Percentiles rank a stretch among this genome's conserved stretches.
phyloP scores from a whole-genome alignment of 345 rosid genomes.

The Rhizophora mangle region DNA sequence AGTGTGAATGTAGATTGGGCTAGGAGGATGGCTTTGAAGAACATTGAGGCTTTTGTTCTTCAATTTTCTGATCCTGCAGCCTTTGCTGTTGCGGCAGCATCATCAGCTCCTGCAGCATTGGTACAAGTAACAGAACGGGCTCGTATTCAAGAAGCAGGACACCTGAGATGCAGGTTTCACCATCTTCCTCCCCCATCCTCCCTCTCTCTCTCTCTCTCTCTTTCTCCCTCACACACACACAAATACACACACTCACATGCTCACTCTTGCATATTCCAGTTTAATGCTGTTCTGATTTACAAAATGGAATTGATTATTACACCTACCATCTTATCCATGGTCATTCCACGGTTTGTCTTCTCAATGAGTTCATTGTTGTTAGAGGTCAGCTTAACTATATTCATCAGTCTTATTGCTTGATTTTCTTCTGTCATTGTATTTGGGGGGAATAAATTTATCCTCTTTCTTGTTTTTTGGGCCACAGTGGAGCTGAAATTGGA shows the following conservation, averaged over 20 bases:
- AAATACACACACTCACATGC: neutral
- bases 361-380: neutral
- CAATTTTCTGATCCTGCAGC: conserved; percentile 67
- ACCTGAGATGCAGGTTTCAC: conserved; percentile 87
- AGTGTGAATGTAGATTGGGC: conserved; percentile 73
- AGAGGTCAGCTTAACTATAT: neutral
- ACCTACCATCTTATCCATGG: neutral
- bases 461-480: neutral
- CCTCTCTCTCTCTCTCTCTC: conserved; percentile 1
- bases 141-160: conserved; percentile 92
- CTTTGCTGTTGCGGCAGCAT: conserved; percentile 61
- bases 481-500: conserved; percentile 37
- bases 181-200: neutral
- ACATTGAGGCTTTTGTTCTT: conserved; percentile 61
- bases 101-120: conserved; percentile 73
- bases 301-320: neutral
- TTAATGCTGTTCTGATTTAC: neutral
- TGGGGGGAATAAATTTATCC: neutral
- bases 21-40: conserved; percentile 69
- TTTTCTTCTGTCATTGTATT: too few relatives aligned
- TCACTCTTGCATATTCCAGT: neutral
- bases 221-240: neutral
- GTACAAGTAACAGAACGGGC: conserved; percentile 85
- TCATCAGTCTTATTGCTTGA: too few relatives aligned
- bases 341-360: neutral